Percentiles rank a stretch among this genome's conserved stretches.
Evolutionary conservation across 441 rosid genomes (phyloP).

Genomic region (Mallotus repandus): DNA sequence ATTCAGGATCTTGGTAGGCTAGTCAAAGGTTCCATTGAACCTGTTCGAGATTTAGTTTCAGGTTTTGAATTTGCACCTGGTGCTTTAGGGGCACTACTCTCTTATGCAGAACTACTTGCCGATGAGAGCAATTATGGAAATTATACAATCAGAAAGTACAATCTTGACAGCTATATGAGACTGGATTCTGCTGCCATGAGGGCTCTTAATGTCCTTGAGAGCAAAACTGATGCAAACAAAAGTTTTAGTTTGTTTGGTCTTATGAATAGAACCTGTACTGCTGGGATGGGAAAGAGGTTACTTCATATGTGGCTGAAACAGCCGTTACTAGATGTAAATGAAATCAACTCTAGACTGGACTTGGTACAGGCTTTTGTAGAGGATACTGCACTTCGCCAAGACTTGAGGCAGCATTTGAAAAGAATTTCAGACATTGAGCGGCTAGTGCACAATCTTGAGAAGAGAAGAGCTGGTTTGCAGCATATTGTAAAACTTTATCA

Average conservation of each 20-base stretch:
- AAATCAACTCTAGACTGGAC: constrained; percentile 77
- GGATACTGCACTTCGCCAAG: constrained; percentile 87
- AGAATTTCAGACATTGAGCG: constrained; percentile 88
- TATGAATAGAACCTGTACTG: constrained; percentile 96
- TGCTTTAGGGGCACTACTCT: constrained; percentile 81
- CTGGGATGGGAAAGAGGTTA: constrained; percentile 97
- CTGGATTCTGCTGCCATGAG: constrained; percentile 93
- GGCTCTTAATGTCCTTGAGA: constrained; percentile 94
- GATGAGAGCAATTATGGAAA: constrained; percentile 83
- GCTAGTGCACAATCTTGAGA: constrained; percentile 64
- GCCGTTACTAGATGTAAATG: constrained; percentile 76
- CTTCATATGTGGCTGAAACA: constrained; percentile 97
- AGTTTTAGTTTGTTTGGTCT: constrained; percentile 97
- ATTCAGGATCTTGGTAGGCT: constrained; percentile 84
- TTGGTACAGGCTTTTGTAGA: constrained; percentile 94
- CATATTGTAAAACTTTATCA: constrained; percentile 94
- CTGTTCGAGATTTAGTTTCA: constrained; percentile 76
- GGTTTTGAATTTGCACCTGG: constrained; percentile 84
- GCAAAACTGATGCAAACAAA: constrained; percentile 95
- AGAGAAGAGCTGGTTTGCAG: constrained; percentile 72
- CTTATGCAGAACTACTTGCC: constrained; percentile 81
- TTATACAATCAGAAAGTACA: constrained; percentile 61
- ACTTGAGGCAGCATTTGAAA: constrained; percentile 91
- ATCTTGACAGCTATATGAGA: constrained; percentile 78
- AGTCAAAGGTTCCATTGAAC: constrained; percentile 84